Evolutionary conservation across 805 yeast genomes (phyloP).

Genomic region (Blastobotrys chiropterorum): DNA sequence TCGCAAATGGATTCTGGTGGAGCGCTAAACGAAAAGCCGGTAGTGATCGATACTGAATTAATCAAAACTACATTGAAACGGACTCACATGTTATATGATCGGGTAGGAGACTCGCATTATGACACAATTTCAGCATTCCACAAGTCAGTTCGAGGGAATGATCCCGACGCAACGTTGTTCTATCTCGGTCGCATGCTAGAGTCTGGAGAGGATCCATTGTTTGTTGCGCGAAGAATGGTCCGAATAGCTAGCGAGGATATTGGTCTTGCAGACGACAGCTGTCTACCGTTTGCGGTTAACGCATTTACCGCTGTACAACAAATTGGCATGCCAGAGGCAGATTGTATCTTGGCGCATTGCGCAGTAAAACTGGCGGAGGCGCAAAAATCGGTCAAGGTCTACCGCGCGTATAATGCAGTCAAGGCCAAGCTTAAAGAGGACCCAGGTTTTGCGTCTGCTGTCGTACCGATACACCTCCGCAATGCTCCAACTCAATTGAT

Average conservation of each 20-base stretch:
- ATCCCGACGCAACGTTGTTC: constrained; percentile 84
- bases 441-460: constrained; percentile 55
- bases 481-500: constrained; percentile 92
- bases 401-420: constrained; percentile 70
- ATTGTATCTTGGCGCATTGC: constrained; percentile 82
- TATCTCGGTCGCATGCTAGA: constrained; percentile 82
- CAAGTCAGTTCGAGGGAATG: constrained; percentile 82
- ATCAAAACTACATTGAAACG: constrained; percentile 41
- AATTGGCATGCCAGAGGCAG: constrained; percentile 93
- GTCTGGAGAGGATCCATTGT: constrained; percentile 92
- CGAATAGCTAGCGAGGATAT: constrained; percentile 94
- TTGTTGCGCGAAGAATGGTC: constrained; percentile 84
- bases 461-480: constrained; percentile 65
- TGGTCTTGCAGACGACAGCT: constrained; percentile 76
- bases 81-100: constrained; percentile 65
- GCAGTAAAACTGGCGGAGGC: constrained; percentile 86
- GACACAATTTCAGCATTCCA: constrained; percentile 96
- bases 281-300: constrained; percentile 81
- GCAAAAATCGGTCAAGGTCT: constrained; percentile 78
- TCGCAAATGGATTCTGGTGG: constrained; percentile 9
- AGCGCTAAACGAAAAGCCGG: constrained; percentile 2
- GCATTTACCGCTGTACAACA: constrained; percentile 82
- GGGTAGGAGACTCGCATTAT: constrained; percentile 87
- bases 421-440: constrained; percentile 49
- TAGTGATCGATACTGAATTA: constrained; percentile 12